These are phyloP conservation scores for Oenanthe javanica DNA, from an alignment of 140 eudicot species.

Conservation along the genomic window DNA sequence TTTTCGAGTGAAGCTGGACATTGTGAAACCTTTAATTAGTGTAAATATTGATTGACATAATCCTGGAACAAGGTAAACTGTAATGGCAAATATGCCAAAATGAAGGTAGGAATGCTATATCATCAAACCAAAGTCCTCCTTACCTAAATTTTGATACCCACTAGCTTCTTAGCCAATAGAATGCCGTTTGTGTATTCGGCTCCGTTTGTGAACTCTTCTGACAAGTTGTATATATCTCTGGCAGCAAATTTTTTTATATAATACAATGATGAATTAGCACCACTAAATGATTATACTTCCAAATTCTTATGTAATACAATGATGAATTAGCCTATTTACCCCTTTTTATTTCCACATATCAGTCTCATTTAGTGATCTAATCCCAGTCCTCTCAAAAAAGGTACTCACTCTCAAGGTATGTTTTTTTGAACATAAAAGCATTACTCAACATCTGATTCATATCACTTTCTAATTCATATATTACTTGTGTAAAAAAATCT, in stretches of 20 bases:
- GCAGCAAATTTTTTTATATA: too few relatives aligned
- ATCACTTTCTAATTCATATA: neutral
- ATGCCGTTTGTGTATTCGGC: neutral
- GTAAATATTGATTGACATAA: neutral
- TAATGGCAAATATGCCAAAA: neutral
- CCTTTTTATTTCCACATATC: neutral
- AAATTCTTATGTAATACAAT: too few relatives aligned
- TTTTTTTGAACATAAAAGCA: neutral
- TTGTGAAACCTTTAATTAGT: neutral
- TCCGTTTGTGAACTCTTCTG: neutral
- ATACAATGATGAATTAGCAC: too few relatives aligned
- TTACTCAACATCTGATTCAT: neutral
- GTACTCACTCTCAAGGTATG: neutral
- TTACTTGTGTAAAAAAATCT: neutral
- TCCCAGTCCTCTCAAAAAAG: neutral
- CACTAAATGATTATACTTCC: too few relatives aligned
- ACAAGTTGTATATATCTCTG: neutral
- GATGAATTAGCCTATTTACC: too few relatives aligned
- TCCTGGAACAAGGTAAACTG: neutral
- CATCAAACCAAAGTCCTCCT: neutral
- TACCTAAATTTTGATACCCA: neutral
- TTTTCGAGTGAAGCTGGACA: neutral
- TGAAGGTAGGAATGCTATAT: neutral
- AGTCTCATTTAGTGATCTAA: neutral
- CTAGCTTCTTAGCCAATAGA: neutral